Evolutionary conservation across 1,284 basidiomycete genomes (phyloP).

Genomic region (Sporisorium scitamineum): DNA sequence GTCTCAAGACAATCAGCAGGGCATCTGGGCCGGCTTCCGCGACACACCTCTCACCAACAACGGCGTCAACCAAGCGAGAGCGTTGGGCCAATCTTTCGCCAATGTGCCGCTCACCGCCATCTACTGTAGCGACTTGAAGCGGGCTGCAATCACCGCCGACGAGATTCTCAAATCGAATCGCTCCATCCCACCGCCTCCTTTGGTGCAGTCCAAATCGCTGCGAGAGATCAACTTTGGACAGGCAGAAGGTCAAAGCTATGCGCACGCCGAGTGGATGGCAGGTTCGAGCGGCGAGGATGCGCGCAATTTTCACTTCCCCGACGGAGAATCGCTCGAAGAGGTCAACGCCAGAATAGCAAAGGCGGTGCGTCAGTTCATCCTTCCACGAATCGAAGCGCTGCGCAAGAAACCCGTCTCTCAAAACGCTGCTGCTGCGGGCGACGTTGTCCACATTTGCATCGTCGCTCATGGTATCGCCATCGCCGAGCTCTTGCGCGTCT

Average conservation of each 20-base stretch:
- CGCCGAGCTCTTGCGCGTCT: conserved; percentile 71
- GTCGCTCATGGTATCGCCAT: conserved; percentile 86
- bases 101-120: conserved; percentile 76
- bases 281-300: conserved; percentile 63
- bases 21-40: conserved; percentile 83
- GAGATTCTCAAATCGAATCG: conserved; percentile 73
- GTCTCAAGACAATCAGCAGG: conserved; percentile 70
- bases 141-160: conserved; percentile 80
- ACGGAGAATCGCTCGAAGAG: conserved; percentile 81
- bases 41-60: conserved; percentile 85
- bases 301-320: conserved; percentile 76
- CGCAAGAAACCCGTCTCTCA: conserved; percentile 30
- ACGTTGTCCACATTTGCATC: conserved; percentile 75
- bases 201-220: conserved; percentile 72
- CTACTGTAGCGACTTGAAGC: conserved; percentile 82
- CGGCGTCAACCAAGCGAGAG: conserved; percentile 87
- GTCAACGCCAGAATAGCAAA: conserved; percentile 75
- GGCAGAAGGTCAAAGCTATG: conserved; percentile 78
- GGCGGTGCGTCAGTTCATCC: conserved; percentile 75
- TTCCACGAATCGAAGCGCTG: conserved; percentile 73
- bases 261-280: conserved; percentile 40
- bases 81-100: conserved; percentile 78
- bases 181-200: conserved; percentile 73
- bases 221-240: conserved; percentile 75
- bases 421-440: conserved; percentile 6